phyloP scores from a whole-genome alignment of 2,329 filamentous ascomycete species.

The Grosmannia clavigera region DNA sequence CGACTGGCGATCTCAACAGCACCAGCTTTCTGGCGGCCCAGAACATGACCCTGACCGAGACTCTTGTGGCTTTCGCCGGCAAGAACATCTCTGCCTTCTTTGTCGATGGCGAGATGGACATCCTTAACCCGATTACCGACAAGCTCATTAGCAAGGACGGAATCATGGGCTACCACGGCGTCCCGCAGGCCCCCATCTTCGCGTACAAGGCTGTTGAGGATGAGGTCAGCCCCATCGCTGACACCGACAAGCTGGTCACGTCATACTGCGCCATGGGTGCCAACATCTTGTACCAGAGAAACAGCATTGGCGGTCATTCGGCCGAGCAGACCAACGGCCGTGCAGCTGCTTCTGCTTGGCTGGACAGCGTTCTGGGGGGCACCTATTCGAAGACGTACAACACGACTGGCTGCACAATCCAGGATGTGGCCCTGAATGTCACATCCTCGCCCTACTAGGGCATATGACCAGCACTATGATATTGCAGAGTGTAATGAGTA shows the following conservation, averaged over 20 bases:
- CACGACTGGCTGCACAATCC: conserved; percentile 7
- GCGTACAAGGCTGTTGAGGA: conserved; percentile 34
- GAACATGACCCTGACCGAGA: conserved; percentile 17
- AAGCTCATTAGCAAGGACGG: conserved; percentile 19
- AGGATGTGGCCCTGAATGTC: conserved; percentile 6
- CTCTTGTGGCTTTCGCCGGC: conserved; percentile 17
- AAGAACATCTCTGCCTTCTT: conserved; percentile 30
- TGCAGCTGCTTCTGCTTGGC: conserved; percentile 13
- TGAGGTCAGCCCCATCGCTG: conserved; percentile 26
- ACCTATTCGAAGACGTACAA: conserved; percentile 4
- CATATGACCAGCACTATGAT: neutral
- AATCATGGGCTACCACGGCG: conserved; percentile 23
- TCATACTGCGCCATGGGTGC: conserved; percentile 24
- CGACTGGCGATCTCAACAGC: conserved; percentile 19
- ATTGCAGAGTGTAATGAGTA: no score
- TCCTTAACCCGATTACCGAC: conserved; percentile 14
- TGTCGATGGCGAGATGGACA: conserved; percentile 18
- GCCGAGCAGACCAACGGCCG: conserved; percentile 18
- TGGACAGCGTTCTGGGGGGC: conserved; percentile 12
- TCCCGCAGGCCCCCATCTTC: conserved; percentile 31
- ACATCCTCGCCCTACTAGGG: conserved; percentile 2
- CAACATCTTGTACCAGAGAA: conserved; percentile 30
- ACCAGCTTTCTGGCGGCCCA: conserved; percentile 20
- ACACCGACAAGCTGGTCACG: conserved; percentile 15
- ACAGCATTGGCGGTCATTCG: conserved; percentile 27